These are phyloP conservation scores for Tephrocybe sp. DNA, from an alignment of 768 basidiomycete species.

Conservation along the genomic window DNA sequence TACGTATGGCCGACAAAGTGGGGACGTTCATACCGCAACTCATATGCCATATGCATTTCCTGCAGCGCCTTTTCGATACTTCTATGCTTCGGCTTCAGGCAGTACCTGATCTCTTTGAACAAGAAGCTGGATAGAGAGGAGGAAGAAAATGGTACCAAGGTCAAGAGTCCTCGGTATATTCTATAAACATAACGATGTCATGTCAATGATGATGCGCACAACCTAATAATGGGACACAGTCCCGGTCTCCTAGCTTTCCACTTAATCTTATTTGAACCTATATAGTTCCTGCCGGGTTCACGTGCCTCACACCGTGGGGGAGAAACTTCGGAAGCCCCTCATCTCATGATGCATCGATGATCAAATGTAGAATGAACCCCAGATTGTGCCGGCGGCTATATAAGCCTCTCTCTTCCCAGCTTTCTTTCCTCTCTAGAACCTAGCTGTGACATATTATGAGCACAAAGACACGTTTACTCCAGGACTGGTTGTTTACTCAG, in stretches of 20 bases:
- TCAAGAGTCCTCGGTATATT: constrained; percentile 46
- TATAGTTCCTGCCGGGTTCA: too few relatives aligned
- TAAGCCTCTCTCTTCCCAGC: constrained; percentile 5
- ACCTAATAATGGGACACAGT: too few relatives aligned
- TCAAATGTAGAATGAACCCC: neutral
- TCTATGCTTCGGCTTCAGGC: constrained; percentile 50
- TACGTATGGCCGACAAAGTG: constrained; percentile 69
- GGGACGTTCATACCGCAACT: constrained; percentile 70
- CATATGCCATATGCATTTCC: constrained; percentile 73
- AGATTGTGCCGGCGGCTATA: neutral
- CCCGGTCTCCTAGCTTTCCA: too few relatives aligned
- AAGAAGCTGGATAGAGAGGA: constrained; percentile 38
- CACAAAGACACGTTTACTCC: constrained; percentile 22
- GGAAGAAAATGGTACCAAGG: constrained; percentile 26
- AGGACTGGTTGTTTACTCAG: constrained; percentile 69
- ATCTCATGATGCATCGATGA: neutral
- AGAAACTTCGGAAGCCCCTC: constrained; percentile 26
- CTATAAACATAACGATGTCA: too few relatives aligned
- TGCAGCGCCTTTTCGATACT: constrained; percentile 49
- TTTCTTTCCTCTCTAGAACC: neutral
- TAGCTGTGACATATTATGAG: constrained; percentile 7
- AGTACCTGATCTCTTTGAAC: constrained; percentile 44
- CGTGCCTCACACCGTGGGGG: too few relatives aligned
- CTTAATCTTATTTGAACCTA: too few relatives aligned
- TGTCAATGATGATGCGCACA: too few relatives aligned